phyloP scores from a whole-genome alignment of 208 protist species.

The Borovskyia barvae region DNA sequence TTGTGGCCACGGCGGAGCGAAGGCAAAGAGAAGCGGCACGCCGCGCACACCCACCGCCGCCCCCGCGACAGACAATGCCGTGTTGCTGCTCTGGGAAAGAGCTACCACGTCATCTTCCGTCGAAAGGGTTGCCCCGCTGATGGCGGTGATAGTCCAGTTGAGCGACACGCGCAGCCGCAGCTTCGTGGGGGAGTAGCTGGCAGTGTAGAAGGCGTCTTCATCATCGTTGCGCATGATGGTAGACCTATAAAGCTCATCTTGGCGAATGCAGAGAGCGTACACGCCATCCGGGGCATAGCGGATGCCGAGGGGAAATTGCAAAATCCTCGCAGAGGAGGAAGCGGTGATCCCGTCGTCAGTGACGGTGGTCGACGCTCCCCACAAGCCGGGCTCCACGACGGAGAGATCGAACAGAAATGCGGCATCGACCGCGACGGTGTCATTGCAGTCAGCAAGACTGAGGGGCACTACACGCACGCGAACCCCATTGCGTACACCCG shows the following conservation, averaged over 20 bases:
- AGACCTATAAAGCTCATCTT: constrained; percentile 23
- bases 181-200: constrained; percentile 11
- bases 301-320: constrained; percentile 33
- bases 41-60: constrained; percentile 40
- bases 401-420: constrained; percentile 19
- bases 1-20: constrained; percentile 23
- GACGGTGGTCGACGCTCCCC: neutral
- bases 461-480: constrained; percentile 44
- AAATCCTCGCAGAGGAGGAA: constrained; percentile 8
- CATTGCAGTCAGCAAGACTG: constrained; percentile 14
- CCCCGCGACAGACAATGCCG: constrained; percentile 35
- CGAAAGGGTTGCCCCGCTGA: constrained; percentile 3
- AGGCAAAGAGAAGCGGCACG: constrained; percentile 38
- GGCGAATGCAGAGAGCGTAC: constrained; percentile 47
- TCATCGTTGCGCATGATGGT: neutral
- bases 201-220: neutral
- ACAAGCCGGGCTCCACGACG: constrained; percentile 21
- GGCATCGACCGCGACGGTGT: constrained; percentile 17
- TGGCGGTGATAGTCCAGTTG: constrained; percentile 16
- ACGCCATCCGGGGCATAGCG: constrained; percentile 41
- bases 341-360: neutral
- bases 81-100: constrained; percentile 45
- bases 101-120: constrained; percentile 13
- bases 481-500: constrained; percentile 39
- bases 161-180: constrained; percentile 18